Conservation (phyloP, 129 eudicot genomes). For the Saussurea involucrata region DNA sequence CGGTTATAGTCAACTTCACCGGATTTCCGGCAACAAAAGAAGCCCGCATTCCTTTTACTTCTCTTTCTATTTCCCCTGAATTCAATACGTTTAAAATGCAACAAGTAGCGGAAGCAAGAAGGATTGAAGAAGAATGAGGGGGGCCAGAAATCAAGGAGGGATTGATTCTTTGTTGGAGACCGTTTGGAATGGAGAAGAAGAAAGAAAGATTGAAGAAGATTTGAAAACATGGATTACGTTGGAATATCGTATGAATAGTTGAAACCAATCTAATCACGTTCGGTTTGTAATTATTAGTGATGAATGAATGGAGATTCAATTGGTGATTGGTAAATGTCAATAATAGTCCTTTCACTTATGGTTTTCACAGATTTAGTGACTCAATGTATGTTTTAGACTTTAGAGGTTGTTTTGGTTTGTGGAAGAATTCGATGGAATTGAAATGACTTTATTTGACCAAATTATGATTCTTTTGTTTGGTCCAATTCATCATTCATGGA, state of each 20-base stretch:
- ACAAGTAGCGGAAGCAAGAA: neutral
- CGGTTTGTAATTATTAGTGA: neutral
- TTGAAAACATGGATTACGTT: conserved; percentile 11
- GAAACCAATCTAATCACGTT: conserved; percentile 10
- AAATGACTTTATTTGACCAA: no score
- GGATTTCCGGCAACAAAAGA: conserved; percentile 25
- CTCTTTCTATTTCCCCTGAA: conserved; percentile 1
- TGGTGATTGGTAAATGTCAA: neutral
- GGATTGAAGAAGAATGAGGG: neutral
- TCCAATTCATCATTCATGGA: no score
- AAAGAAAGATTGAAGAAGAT: conserved; percentile 10
- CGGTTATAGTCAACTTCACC: conserved; percentile 24
- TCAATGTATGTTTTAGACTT: no score
- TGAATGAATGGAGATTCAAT: neutral
- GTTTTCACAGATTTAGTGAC: neutral
- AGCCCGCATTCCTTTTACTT: conserved; percentile 35
- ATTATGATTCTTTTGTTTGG: no score
- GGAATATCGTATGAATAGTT: conserved; percentile 10
- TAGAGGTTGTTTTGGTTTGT: no score
- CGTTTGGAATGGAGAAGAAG: neutral
- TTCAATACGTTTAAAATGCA: conserved; percentile 22
- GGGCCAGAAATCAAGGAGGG: conserved; percentile 21
- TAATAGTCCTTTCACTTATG: neutral
- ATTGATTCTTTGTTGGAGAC: conserved; percentile 17
- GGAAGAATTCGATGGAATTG: no score